These are phyloP conservation scores for Basipetospora sp. DNA, from an alignment of 2,329 filamentous ascomycete genomes.

Conservation along the genomic window DNA sequence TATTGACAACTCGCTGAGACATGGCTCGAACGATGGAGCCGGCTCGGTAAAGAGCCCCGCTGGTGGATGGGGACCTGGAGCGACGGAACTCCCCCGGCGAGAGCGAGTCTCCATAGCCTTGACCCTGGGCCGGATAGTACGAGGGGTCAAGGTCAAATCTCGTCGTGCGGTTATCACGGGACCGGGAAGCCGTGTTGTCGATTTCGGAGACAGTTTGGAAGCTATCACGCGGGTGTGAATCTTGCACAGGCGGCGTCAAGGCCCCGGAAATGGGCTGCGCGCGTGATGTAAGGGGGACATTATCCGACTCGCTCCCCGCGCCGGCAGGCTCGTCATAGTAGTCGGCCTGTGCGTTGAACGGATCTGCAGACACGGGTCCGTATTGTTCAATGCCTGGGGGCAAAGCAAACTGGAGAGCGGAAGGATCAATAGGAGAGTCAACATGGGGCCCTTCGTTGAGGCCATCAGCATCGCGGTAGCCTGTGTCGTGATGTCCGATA, in stretches of 20 bases:
- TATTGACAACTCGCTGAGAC: constrained; percentile 93
- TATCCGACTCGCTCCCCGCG: constrained; percentile 42
- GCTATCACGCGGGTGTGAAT: constrained; percentile 34
- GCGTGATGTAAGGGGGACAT: constrained; percentile 40
- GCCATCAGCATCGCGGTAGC: constrained; percentile 10
- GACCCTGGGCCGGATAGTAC: background rate
- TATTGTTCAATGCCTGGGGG: constrained; percentile 34
- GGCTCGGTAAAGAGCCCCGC: constrained; percentile 51
- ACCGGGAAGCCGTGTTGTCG: constrained; percentile 38
- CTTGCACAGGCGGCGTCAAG: constrained; percentile 25
- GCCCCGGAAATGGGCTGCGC: constrained; percentile 41
- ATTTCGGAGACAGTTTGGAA: constrained; percentile 42
- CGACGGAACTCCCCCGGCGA: constrained; percentile 35
- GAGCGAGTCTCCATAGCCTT: constrained; percentile 37
- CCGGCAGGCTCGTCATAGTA: constrained; percentile 17
- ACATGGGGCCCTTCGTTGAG: constrained; percentile 10
- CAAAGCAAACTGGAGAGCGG: constrained; percentile 38
- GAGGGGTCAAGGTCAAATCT: constrained; percentile 22
- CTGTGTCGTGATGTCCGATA: constrained; percentile 20
- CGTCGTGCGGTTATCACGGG: constrained; percentile 28
- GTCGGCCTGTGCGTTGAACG: constrained; percentile 5
- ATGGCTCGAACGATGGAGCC: constrained; percentile 69
- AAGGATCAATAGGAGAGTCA: constrained; percentile 37
- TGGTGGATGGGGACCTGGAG: constrained; percentile 48
- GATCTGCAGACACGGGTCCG: constrained; percentile 8